Evolutionary conservation across 768 basidiomycete genomes (phyloP), one percentile per base, ranked within the genome.

Genomic region (Leccinellum luteum): DNA sequence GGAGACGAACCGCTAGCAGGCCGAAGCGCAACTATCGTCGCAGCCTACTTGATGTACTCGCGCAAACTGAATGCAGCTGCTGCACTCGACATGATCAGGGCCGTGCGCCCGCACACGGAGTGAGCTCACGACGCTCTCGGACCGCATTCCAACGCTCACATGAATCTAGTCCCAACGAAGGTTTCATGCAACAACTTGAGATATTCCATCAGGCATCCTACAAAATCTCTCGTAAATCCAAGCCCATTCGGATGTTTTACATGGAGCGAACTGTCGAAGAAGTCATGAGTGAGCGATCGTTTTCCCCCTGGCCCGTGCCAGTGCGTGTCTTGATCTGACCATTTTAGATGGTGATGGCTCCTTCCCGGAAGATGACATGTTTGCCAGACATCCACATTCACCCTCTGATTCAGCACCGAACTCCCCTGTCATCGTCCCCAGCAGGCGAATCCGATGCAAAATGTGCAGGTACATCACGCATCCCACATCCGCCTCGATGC

Each of bases 31-130:
- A 89, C 91, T 2, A 85, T 96, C 48, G 87, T 90, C 7, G 86
- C 92, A 2, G 94, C 94, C 4, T 97, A 93, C 66, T 75, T 97
- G 47, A 95, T 97, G 91, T 83, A 88, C 64, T 81, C 82, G 4
- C 76, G 79, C 60, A 78, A 84, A 15, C 48, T 85, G 3, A 82
- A 86, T 57, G 76, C 81, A 0, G 74, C 81, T 12, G 73, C 78
- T 21, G 93, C 94, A 6, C 73, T 97, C 13, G 81, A 85, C 23
- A 74, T 89, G 60, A 86, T 96, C 59, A 78, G 78, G 55, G 73
- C 80, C 55, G 82, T 79, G 19, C 81, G 94, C 10, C 89, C 92
- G 0, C 74, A 76, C 53, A 78, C 90, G 15, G 83, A 89, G 92
- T 95, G 66, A 62, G 89, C 73, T n/a, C 51, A 30, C 15, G 10